Conservation (phyloP, 139 green algal genomes). For the Prasinococcaceae sp. region DNA sequence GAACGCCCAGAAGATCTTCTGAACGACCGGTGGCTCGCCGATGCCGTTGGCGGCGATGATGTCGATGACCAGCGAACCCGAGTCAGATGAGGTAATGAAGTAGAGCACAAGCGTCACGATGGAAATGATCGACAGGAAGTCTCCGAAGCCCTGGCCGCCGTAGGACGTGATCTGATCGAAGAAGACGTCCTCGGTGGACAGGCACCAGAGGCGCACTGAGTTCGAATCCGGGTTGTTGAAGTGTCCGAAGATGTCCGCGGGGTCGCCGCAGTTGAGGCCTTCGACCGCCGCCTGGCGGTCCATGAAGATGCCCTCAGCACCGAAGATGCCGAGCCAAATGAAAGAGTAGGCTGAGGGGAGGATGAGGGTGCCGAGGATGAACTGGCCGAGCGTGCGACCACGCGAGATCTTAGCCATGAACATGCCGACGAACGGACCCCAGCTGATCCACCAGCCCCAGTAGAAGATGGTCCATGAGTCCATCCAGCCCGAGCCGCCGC, state of each 20-base stretch:
- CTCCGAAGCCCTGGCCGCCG: neutral
- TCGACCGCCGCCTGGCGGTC: constrained; percentile 17
- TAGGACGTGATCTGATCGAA: constrained; percentile 7
- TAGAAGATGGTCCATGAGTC: constrained; percentile 27
- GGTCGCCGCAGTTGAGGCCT: no score
- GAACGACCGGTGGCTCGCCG: constrained; percentile 16
- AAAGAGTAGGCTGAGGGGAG: constrained; percentile 17
- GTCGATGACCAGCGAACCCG: constrained; percentile 22
- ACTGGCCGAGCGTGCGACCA: constrained; percentile 19
- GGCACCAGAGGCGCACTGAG: no score
- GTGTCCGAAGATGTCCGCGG: no score
- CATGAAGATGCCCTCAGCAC: constrained; percentile 20
- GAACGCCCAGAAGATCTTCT: constrained; percentile 22
- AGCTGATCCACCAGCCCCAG: constrained; percentile 29
- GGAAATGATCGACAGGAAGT: constrained; percentile 1
- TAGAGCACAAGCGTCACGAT: constrained; percentile 16
- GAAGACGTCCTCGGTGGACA: no score
- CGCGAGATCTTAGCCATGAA: constrained; percentile 27
- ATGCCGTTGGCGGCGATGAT: constrained; percentile 21
- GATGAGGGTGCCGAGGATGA: constrained; percentile 13
- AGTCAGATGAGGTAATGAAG: constrained; percentile 27
- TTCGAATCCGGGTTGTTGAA: no score
- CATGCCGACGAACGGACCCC: constrained; percentile 27
- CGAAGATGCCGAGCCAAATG: constrained; percentile 16
- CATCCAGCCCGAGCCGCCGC: no score